phyloP scores from a whole-genome alignment of 352 stramenopile species.

The Aphanomyces invadans region DNA sequence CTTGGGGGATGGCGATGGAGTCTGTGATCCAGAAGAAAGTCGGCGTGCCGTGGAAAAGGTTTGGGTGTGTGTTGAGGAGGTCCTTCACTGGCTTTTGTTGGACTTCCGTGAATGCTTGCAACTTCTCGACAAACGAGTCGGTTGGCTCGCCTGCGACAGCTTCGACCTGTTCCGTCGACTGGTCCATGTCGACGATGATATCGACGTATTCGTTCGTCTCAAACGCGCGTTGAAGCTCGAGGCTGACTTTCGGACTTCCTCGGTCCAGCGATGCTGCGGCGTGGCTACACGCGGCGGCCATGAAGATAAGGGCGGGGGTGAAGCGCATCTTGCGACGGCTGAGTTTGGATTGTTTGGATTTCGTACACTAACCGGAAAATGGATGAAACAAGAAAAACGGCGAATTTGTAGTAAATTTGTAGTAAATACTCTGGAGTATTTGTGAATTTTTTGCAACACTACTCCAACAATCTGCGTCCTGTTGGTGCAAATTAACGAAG shows the following conservation, averaged over 20 bases:
- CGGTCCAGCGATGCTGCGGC: background rate
- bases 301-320: background rate
- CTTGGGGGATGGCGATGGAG: conserved; percentile 42
- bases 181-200: conserved; percentile 48
- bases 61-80: conserved; percentile 30
- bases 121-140: conserved; percentile 36
- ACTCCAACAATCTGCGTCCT: too few species aligned
- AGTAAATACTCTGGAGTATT: too few species aligned
- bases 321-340: background rate
- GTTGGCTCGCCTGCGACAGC: conserved; percentile 27
- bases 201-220: conserved; percentile 31
- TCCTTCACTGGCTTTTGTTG: conserved; percentile 40
- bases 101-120: conserved; percentile 45
- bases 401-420: too few species aligned
- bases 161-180: conserved; percentile 25
- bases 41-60: conserved; percentile 30
- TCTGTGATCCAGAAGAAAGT: conserved; percentile 67
- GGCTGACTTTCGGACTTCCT: conserved; percentile 31
- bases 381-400: background rate
- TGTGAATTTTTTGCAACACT: too few species aligned
- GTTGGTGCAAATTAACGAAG: too few species aligned
- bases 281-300: background rate
- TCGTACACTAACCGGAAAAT: background rate
- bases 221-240: conserved; percentile 31
- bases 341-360: background rate